Evolutionary conservation across 257 asterid species (phyloP).

Genomic region (Lantana camara): DNA sequence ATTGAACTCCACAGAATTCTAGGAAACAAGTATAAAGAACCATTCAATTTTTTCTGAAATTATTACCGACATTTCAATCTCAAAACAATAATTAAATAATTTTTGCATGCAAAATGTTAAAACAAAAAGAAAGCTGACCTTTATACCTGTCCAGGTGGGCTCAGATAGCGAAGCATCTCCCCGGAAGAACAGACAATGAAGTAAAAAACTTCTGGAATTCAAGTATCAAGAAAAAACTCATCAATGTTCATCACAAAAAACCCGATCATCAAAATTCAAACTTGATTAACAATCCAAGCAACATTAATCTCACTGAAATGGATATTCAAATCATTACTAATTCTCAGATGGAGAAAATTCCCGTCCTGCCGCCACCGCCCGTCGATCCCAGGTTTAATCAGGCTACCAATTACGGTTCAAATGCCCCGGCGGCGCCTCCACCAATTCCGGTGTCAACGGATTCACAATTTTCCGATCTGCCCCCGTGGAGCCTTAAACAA

Average conservation of each 20-base stretch:
- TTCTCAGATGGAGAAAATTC: background rate
- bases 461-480: slow-evolving; percentile 26
- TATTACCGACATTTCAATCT: no score
- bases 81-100: no score
- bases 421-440: slow-evolving; percentile 14
- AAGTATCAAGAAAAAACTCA: slow-evolving; percentile 64
- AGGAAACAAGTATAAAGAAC: slow-evolving; percentile 83
- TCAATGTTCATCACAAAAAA: slow-evolving; percentile 35
- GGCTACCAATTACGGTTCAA: background rate
- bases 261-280: slow-evolving; percentile 33
- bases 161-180: slow-evolving; percentile 70
- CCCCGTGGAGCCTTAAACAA: slow-evolving; percentile 17
- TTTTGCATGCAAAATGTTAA: slow-evolving; percentile 13
- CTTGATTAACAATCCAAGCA: slow-evolving; percentile 24
- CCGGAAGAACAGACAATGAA: slow-evolving; percentile 92
- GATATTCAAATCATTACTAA: background rate
- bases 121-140: background rate
- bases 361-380: slow-evolving; percentile 1
- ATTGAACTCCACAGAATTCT: slow-evolving; percentile 60
- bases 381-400: slow-evolving; percentile 26
- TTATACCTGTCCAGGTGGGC: slow-evolving; percentile 69
- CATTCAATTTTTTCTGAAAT: no score
- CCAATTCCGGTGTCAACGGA: background rate
- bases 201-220: slow-evolving; percentile 89
- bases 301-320: slow-evolving; percentile 15